Base-by-base conservation (phyloP, 2,329 filamentous ascomycete genomes). In the Penicillium sp. region DNA sequence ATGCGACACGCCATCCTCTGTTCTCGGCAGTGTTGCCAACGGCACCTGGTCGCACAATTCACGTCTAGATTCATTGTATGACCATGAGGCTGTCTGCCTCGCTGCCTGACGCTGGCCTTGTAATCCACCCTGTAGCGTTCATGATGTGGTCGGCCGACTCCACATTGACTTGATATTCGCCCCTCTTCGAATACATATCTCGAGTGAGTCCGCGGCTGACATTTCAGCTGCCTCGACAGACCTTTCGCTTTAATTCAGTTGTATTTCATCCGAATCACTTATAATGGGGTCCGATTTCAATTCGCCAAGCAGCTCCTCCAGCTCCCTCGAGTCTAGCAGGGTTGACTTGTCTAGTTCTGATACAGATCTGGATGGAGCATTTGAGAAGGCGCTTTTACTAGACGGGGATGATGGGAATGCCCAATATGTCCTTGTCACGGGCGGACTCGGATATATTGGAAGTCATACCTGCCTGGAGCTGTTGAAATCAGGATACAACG, bases 371-470 rank as follows among this genome's bases (percentile, higher is more conserved):
- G 48, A 50, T 19, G 13, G 26, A 23, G 48, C 15, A 26, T 31
- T 9, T 9, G 48, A 50, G 5, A 50, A n/a, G 4, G 15, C 5
- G 3, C 30, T 26, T 13, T 1, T 15, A 41, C 35, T 9, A 41
- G 11, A 15, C 5, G 5, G 11, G 1, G 35, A 41, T 3, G 2
- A 3, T 5, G 35, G 11, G 13, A 2, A 41, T 15, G 35, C 8
- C 5, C 72, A 76, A 35, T 81, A 82, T 66, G 82, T 79, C 54
- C 73, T 80, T 7, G 75, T 79, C 52, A 79, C 77, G 19, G 77
- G 78, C n/a, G 78, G 77, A 2, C 69, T 80, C n/a, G 78, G 78
- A 3, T 80, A 78, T 60, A 78, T 80, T 64, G 78, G 78, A 41
- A 78, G 76, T 65, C 78, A 80, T 67, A 79, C 78, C 50, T 77